These are phyloP conservation scores for Crucibulum laeve DNA, from an alignment of 768 basidiomycete genomes.

Conservation along the genomic window DNA sequence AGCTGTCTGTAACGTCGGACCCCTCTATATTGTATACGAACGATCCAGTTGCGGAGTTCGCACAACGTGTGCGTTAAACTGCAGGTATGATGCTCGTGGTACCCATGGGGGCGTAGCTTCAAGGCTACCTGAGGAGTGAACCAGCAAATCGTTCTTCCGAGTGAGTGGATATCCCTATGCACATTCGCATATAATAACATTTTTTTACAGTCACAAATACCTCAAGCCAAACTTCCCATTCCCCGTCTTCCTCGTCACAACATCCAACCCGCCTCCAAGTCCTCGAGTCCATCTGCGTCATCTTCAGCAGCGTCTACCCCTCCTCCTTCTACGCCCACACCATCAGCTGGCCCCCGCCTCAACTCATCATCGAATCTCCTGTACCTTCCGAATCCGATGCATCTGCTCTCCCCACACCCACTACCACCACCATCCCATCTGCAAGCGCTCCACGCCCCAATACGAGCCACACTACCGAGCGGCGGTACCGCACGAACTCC, in stretches of 20 bases:
- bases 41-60: conserved; percentile 37
- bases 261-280: conserved; percentile 16
- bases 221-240: conserved; percentile 31
- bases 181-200: conserved; percentile 1
- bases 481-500: conserved; percentile 83
- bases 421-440: conserved; percentile 9
- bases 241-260: conserved; percentile 27
- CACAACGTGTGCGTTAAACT: conserved; percentile 45
- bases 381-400: conserved; percentile 10
- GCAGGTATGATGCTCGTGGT: conserved; percentile 54
- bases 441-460: conserved; percentile 47
- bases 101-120: conserved; percentile 32
- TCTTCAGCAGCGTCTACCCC: conserved; percentile 42
- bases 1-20: conserved; percentile 10
- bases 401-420: conserved; percentile 10
- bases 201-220: conserved; percentile 7
- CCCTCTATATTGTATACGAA: conserved; percentile 9
- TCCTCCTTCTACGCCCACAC: conserved; percentile 34
- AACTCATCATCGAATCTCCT: conserved; percentile 13
- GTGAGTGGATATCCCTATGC: conserved; percentile 11
- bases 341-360: conserved; percentile 11
- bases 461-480: conserved; percentile 86
- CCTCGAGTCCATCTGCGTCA: conserved; percentile 26
- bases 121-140: conserved; percentile 19
- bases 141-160: conserved; percentile 11